These are phyloP conservation scores for Meyerozyma elateridarum DNA, from an alignment of 1,139 yeast genomes.

Conservation along the genomic window DNA sequence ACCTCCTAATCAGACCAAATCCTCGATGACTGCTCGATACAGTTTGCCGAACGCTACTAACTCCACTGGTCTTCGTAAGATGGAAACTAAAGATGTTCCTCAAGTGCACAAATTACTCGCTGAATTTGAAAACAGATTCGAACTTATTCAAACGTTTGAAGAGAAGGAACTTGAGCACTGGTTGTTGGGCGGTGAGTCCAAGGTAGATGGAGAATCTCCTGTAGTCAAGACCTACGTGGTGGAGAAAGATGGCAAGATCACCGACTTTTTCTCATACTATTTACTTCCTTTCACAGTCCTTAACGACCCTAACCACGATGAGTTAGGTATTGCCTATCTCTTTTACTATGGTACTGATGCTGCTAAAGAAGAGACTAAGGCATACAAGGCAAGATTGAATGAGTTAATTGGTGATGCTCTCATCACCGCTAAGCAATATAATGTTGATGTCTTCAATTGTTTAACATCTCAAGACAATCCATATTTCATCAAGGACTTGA, in stretches of 20 bases:
- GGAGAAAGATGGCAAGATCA: slow-evolving; percentile 62
- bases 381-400: slow-evolving; percentile 54
- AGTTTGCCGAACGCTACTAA: slow-evolving; percentile 61
- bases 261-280: slow-evolving; percentile 89
- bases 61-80: slow-evolving; percentile 59
- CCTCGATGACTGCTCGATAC: slow-evolving; percentile 78
- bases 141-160: slow-evolving; percentile 63
- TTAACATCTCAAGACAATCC: slow-evolving; percentile 87
- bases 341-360: slow-evolving; percentile 84
- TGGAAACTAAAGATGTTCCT: slow-evolving; percentile 58
- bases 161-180: slow-evolving; percentile 78
- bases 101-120: slow-evolving; percentile 56
- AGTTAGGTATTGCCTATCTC: slow-evolving; percentile 80
- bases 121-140: slow-evolving; percentile 64
- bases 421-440: slow-evolving; percentile 59
- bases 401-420: slow-evolving; percentile 70
- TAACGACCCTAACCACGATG: slow-evolving; percentile 58
- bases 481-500: slow-evolving; percentile 70
- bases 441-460: slow-evolving; percentile 91
- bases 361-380: slow-evolving; percentile 19
- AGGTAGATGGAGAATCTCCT: slow-evolving; percentile 24
- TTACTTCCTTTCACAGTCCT: slow-evolving; percentile 83
- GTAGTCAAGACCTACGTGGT: slow-evolving; percentile 81
- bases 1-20: slow-evolving; percentile 70
- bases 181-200: slow-evolving; percentile 52